Evolutionary conservation across 1,284 basidiomycete genomes (phyloP), one percentile per base, ranked within the genome.

Genomic region (Ustilago cynodontis): DNA sequence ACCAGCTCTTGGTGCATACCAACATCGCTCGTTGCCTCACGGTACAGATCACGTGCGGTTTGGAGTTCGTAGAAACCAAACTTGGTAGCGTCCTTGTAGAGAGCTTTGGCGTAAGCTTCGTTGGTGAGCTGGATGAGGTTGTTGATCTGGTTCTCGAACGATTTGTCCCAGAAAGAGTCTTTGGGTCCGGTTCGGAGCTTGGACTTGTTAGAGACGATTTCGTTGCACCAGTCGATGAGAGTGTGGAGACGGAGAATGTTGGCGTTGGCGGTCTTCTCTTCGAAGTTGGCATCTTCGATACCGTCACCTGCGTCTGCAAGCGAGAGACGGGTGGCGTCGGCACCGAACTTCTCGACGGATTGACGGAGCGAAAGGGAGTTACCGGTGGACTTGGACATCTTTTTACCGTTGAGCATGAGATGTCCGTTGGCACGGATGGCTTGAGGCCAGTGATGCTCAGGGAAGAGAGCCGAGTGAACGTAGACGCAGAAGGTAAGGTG

Each of bases 371-470:
- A 83, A 43, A 86, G 80, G 61, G 77, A 78, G 79, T 86, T 86
- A 37, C 94, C 97, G 51, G 93, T 97, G 87, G 93, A 94, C 90
- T 99, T 98, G 66, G 91, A 92, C 97, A 99, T 99, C 89, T 99
- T 99, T 89, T 95, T 93, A 39, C 96, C 96, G 87, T 99, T 99
- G 86, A 99, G 88, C 93, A 96, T 93, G 88, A 99, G 87, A 86
- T 99, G 97, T 0, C 97, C 97, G 86, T 99, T 99, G 65, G 93
- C 92, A 31, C 97, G 92, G 89, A 99, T 94, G 78, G 93, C 91
- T 75, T 90, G 84, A 1, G 97, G 97, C 94, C 94, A 95, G 87
- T 95, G 94, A 83, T 94, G 90, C 86, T 95, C 94, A 50, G 93
- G 91, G 91, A 99, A 98, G 55, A 99, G 87, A 3, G 97, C 95